Evolutionary conservation across 768 basidiomycete genomes (phyloP).

Genomic region (Tylopilus intermedius): DNA sequence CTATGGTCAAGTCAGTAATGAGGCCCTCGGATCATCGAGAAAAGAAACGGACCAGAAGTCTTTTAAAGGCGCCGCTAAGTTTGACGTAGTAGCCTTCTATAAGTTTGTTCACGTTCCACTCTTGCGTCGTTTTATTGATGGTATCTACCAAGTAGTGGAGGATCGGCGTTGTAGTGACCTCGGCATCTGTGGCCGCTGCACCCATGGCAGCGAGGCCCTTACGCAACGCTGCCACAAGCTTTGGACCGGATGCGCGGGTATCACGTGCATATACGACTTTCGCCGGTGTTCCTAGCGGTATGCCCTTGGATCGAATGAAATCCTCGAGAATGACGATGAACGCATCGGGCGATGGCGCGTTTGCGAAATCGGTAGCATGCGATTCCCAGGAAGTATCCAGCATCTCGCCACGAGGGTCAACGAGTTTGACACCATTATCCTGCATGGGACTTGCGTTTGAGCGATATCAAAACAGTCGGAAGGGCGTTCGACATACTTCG

Average conservation of each 20-base stretch:
- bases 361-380: conserved; percentile 83
- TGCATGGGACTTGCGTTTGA: conserved; percentile 29
- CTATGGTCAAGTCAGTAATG: conserved; percentile 32
- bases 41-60: conserved; percentile 64
- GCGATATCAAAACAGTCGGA: background rate
- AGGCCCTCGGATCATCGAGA: background rate
- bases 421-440: conserved; percentile 99
- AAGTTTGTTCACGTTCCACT: conserved; percentile 75
- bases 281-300: conserved; percentile 75
- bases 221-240: conserved; percentile 70
- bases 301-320: conserved; percentile 59
- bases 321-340: conserved; percentile 60
- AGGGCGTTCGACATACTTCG: conserved; percentile 46
- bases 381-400: conserved; percentile 88
- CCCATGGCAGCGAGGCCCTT: conserved; percentile 77
- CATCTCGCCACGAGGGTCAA: conserved; percentile 98
- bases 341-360: conserved; percentile 70
- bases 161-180: conserved; percentile 88
- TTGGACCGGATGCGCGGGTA: conserved; percentile 82
- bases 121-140: conserved; percentile 79
- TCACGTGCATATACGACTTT: conserved; percentile 89
- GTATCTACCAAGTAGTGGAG: conserved; percentile 91
- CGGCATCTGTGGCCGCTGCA: conserved; percentile 66
- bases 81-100: conserved; percentile 82
- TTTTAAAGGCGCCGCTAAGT: conserved; percentile 77